Conservation (phyloP, 371 early-diverging fungal species). For the Amoeboradix gromovi region DNA sequence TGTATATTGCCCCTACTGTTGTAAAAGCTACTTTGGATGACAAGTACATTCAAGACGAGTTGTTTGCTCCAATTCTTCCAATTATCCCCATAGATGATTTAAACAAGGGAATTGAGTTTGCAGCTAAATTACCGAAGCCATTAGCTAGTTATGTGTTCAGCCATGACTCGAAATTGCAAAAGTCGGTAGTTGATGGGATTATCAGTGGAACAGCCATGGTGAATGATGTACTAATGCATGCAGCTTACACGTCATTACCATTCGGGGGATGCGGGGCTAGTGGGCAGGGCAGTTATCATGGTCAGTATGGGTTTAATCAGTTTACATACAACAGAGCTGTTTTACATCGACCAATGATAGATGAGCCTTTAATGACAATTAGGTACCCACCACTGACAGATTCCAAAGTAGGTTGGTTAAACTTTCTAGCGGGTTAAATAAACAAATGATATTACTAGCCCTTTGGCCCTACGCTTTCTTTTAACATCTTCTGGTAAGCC, state of each 20-base stretch:
- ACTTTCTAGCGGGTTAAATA: too few species aligned
- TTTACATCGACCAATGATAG: background rate
- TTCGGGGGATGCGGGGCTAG: constrained; percentile 74
- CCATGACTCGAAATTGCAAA: too few species aligned
- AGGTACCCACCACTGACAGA: background rate
- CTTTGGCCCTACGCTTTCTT: too few species aligned
- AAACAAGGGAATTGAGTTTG: too few species aligned
- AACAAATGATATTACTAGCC: too few species aligned
- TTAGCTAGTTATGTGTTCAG: constrained; percentile 38
- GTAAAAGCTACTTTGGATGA: too few species aligned
- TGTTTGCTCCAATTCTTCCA: constrained; percentile 66
- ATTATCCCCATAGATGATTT: too few species aligned
- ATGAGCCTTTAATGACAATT: background rate
- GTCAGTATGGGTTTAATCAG: constrained; percentile 33
- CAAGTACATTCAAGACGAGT: constrained; percentile 13
- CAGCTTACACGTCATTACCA: constrained; percentile 24
- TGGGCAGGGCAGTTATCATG: constrained; percentile 65
- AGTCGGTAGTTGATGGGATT: too few species aligned
- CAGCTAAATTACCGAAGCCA: constrained; percentile 24
- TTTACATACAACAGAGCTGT: constrained; percentile 12
- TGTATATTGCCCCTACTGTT: constrained; percentile 14
- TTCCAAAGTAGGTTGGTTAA: too few species aligned
- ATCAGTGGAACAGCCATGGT: too few species aligned
- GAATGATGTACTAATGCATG: too few species aligned
- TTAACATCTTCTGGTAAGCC: too few species aligned